Base-by-base conservation (phyloP, 2,329 filamentous ascomycete genomes). In the Colletotrichum australisinense region DNA sequence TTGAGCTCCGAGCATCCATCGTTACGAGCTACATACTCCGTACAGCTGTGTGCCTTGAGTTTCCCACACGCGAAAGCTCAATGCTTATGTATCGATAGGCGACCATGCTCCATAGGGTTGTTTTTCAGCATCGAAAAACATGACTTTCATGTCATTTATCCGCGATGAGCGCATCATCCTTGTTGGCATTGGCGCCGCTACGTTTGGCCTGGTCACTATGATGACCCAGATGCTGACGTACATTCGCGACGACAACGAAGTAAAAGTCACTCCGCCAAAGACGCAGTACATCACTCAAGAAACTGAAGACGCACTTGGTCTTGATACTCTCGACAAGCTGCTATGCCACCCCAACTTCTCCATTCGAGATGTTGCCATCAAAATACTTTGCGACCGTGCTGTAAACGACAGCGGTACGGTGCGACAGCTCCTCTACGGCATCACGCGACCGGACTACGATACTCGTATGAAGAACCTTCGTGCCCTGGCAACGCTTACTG, bases 261-360 rank as follows among this genome's bases (percentile, higher is more conserved):
- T 97, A 78, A 90, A 90, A 73, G 88, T 90, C 46, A 79, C 85
- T 49, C 89, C 91, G 73, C 91, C 91, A 46, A 92, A 93, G 79
- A 90, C 93, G 63, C 90, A 92, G 76, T 93, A 94, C 80, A 93
- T 94, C 75, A 93, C 91, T 16, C 92, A 95, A 80, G 91, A 93
- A 28, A 94, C 92, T 2, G 93, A 95, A 78, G 93, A 95, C 78
- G 89, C 92, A 2, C 85, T 95, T 55, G 89, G 91, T 71, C 79
- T 91, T 12, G 86, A 88, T 55, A 95, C 93, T 0, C 85, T 95
- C 11, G 86, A 91, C 64, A 93, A 90, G 75, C 87, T 95, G 4
- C 84, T 93, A 14, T 86, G 88, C 64, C 93, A 93, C 80, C 93
- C 93, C 73, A 96, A 92, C 81, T 92, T 90, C 78, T 89, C 93